Conservation (phyloP, 495 filamentous ascomycete genomes). For the Penicillium longicatenatum region DNA sequence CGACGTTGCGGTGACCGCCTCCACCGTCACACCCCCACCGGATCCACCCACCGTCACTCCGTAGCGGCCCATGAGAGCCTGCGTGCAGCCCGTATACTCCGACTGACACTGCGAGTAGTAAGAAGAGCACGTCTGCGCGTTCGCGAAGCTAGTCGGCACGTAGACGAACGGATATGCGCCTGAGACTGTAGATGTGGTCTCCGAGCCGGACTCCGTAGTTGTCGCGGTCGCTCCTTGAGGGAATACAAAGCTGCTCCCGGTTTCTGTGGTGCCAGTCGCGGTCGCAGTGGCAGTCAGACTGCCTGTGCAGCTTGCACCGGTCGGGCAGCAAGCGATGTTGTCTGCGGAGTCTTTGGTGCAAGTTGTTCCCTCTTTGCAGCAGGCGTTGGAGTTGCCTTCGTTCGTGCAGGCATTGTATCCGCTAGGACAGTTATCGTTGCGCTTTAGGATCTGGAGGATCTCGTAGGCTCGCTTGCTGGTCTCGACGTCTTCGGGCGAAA, state of each 20-base stretch:
- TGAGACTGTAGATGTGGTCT: conserved; percentile 46
- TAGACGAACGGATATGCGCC: conserved; percentile 64
- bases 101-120: conserved; percentile 66
- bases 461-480: conserved; percentile 36
- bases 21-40: conserved; percentile 61
- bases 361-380: conserved; percentile 54
- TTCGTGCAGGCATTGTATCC: conserved; percentile 55
- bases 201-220: conserved; percentile 18
- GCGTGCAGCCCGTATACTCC: conserved; percentile 65
- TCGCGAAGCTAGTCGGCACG: conserved; percentile 65
- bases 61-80: conserved; percentile 54
- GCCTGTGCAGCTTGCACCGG: conserved; percentile 62
- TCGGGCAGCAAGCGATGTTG: conserved; percentile 68
- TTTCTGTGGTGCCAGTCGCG: conserved; percentile 22
- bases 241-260: conserved; percentile 38
- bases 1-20: conserved; percentile 52
- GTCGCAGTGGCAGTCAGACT: conserved; percentile 39
- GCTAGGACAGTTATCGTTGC: conserved; percentile 51
- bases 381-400: conserved; percentile 52
- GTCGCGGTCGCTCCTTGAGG: conserved; percentile 36
- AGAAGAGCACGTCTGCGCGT: conserved; percentile 63
- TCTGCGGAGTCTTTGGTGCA: conserved; percentile 61
- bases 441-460: conserved; percentile 39
- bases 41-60: conserved; percentile 46
- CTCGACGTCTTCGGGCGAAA: conserved; percentile 26